phyloP scores from a whole-genome alignment of 2,329 filamentous ascomycete species.

The Beauveria brongniartii region DNA sequence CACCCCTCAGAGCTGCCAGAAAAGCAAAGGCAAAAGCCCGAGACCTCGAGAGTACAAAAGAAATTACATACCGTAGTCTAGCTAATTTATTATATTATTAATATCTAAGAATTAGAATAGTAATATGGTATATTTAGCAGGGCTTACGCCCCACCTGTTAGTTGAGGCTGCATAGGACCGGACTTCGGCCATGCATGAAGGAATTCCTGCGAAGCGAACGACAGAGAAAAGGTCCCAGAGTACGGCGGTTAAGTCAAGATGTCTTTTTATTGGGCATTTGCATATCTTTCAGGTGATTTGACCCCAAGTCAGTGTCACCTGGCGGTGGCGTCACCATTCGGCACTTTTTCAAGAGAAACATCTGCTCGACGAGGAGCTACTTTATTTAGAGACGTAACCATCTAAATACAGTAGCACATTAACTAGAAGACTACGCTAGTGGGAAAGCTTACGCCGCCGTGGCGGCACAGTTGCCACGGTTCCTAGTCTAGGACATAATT shows the following conservation, averaged over 20 bases:
- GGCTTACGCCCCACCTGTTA: slow-evolving; percentile 5
- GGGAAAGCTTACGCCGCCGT: not conserved
- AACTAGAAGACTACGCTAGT: not conserved
- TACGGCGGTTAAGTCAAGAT: too few species aligned
- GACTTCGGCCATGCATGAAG: not conserved
- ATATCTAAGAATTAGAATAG: not conserved
- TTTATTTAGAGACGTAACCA: not conserved
- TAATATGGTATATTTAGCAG: slow-evolving; percentile 5
- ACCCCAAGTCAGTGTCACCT: not conserved
- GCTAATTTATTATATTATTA: not conserved
- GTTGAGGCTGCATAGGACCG: not conserved
- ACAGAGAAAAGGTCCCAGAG: too few species aligned
- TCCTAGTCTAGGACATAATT: not conserved
- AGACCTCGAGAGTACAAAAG: not conserved
- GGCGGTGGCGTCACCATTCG: not conserved
- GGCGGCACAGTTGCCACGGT: not conserved
- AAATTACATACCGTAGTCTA: not conserved
- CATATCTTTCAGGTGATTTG: too few species aligned
- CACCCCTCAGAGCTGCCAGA: not conserved
- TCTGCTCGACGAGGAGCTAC: not conserved
- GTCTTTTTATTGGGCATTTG: not conserved
- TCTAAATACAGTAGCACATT: not conserved
- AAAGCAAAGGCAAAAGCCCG: not conserved
- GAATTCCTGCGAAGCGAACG: too few species aligned
- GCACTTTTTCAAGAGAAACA: not conserved